Base-by-base conservation (phyloP, 2,329 filamentous ascomycete species). In the Metarhizium guizhouense region DNA sequence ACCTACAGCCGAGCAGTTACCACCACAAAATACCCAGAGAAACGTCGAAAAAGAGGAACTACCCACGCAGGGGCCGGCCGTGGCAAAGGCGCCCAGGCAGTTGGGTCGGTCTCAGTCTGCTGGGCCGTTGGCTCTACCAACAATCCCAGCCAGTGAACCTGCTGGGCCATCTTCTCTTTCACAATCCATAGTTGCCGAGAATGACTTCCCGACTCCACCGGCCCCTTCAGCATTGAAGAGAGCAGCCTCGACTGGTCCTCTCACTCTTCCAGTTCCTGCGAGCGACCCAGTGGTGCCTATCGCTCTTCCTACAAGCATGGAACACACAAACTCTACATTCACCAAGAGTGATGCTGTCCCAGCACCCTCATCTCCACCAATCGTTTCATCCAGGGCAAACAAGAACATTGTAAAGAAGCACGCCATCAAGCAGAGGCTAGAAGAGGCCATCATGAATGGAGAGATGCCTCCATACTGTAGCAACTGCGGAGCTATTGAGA, bases 401-500 rank as follows among this genome's bases (percentile, higher is more conserved):
- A 81, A 87, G 78, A 78, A 86, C 74, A 69, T 75, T 25, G 79
- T 83, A 3, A 83, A 84, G 64, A 88, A 88, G 61, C 73, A 79
- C 48, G 74, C 80, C 2, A 83, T 84, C 61, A 79, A 77, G 64
- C 78, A 84, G 59, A 78, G 78, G 47, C 66, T 86, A 2, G 79
- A 85, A 60, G 74, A 75, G 43, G 84, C 83, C 0, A 85, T 97
- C 54, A 79, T 79, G n/a, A 83, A 84, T 54, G 94, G 94, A 5
- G 82, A 91, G 61, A 87, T 92, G 77, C 94, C 94, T 0, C 86
- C 87, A 1, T 97, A 86, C 65, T 99, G 94, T 69, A 83, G 83
- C 60, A 96, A 97, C 64, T 99, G 94, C 64, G 94, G 94, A 6
- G 88, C 91, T 6, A 95, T 99, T 56, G 89, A 97, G 64, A 99